These are phyloP conservation scores for Mrakia gelida DNA, from an alignment of 768 basidiomycete species.

Conservation along the genomic window DNA sequence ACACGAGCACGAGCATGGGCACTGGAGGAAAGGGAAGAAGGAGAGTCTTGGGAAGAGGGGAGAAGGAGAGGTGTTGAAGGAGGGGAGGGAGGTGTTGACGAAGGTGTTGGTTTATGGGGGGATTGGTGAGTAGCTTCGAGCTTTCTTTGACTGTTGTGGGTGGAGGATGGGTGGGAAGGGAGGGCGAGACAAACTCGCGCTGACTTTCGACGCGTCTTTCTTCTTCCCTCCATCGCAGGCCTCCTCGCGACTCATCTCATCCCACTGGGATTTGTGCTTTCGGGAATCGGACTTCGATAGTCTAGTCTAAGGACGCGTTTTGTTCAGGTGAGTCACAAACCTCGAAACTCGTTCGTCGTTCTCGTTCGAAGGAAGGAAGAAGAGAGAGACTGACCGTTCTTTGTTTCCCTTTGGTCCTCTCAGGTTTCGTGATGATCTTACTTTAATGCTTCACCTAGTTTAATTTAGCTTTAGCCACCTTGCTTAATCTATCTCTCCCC, in stretches of 20 bases:
- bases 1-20: too few relatives aligned
- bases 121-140: background rate
- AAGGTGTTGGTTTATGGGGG: conserved; percentile 23
- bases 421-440: too few relatives aligned
- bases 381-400: too few relatives aligned
- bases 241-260: conserved; percentile 6
- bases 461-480: too few relatives aligned
- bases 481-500: too few relatives aligned
- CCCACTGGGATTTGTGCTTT: conserved; percentile 8
- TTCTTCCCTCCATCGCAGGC: background rate
- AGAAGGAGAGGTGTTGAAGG: conserved; percentile 24
- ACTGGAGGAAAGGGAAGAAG: background rate
- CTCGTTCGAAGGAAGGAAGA: too few relatives aligned
- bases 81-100: conserved; percentile 14
- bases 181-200: too few relatives aligned
- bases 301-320: background rate
- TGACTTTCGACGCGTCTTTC: too few relatives aligned
- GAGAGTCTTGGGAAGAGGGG: conserved; percentile 9
- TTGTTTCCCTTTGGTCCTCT: too few relatives aligned
- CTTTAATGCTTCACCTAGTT: too few relatives aligned
- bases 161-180: too few relatives aligned
- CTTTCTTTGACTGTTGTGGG: background rate
- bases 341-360: too few relatives aligned
- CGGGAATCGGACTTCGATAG: conserved; percentile 8
- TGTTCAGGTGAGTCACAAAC: background rate